Percentiles rank a stretch among this genome's conserved stretches.
Evolutionary conservation across 2,329 filamentous ascomycete species (phyloP).

Genomic region (Alternaria atra): DNA sequence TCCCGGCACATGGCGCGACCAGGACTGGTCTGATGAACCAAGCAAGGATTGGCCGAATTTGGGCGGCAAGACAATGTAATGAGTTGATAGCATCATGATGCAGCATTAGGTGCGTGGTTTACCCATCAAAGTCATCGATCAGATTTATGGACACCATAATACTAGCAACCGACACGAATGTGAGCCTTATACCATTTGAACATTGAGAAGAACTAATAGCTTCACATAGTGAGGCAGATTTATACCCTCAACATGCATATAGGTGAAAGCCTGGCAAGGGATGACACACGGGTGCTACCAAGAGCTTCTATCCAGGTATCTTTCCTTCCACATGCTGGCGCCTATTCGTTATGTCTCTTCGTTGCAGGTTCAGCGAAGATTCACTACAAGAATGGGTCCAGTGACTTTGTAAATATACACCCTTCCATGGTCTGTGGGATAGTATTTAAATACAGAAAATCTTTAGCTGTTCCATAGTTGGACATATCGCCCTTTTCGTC

Average conservation of each 20-base stretch:
- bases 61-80: not conserved
- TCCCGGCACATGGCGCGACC: not conserved
- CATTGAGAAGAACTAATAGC: no score
- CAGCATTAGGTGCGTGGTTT: not conserved
- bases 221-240: not conserved
- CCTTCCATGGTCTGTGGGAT: not conserved
- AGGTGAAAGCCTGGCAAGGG: not conserved
- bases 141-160: not conserved
- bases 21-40: not conserved
- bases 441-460: not conserved
- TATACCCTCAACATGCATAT: not conserved
- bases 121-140: not conserved
- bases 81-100: not conserved
- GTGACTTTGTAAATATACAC: rapidly evolving
- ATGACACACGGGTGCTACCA: not conserved
- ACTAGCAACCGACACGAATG: no score
- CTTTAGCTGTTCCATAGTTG: no score
- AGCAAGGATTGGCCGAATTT: not conserved
- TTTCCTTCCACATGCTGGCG: not conserved
- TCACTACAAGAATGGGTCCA: not conserved
- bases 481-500: not conserved
- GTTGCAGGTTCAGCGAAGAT: no score
- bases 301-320: not conserved
- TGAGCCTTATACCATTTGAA: no score
- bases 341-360: not conserved